Evolutionary conservation across 805 yeast species (phyloP).

Genomic region (Lachancea thermotolerans): DNA sequence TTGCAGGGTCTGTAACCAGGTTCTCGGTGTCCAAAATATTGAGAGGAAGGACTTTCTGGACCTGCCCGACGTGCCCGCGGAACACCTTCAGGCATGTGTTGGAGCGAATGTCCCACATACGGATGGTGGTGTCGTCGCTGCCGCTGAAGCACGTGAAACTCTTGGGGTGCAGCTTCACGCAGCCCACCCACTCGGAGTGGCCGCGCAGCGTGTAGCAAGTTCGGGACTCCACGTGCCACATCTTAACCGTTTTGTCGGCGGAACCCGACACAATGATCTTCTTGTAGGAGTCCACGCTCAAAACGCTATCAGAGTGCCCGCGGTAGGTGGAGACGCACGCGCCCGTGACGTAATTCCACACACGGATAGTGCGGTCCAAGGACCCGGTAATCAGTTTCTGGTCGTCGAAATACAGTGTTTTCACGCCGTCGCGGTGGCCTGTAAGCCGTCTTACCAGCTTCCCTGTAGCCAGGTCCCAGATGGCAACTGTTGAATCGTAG

Average conservation of each 20-base stretch:
- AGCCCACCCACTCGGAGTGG: constrained; percentile 86
- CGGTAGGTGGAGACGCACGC: constrained; percentile 88
- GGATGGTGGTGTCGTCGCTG: constrained; percentile 83
- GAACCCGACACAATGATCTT: constrained; percentile 88
- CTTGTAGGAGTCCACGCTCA: constrained; percentile 72
- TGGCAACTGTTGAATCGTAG: constrained; percentile 79
- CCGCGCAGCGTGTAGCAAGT: constrained; percentile 91
- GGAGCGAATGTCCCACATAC: constrained; percentile 89
- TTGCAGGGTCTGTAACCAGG: constrained; percentile 36
- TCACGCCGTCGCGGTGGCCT: constrained; percentile 88
- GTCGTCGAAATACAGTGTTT: constrained; percentile 78
- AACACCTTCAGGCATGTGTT: constrained; percentile 75
- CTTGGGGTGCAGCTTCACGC: constrained; percentile 77
- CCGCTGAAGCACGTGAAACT: constrained; percentile 79
- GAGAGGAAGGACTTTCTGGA: constrained; percentile 85
- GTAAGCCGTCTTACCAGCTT: constrained; percentile 65
- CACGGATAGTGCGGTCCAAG: constrained; percentile 81
- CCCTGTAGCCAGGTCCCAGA: constrained; percentile 89
- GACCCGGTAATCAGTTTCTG: constrained; percentile 90
- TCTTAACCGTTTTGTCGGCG: constrained; percentile 85
- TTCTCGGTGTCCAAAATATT: constrained; percentile 60
- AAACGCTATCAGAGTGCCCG: constrained; percentile 84
- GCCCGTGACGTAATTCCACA: constrained; percentile 95
- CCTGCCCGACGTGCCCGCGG: constrained; percentile 89
- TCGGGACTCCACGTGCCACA: constrained; percentile 93